Evolutionary conservation across 257 asterid species (phyloP).

Genomic region (Primulina eburnea): DNA sequence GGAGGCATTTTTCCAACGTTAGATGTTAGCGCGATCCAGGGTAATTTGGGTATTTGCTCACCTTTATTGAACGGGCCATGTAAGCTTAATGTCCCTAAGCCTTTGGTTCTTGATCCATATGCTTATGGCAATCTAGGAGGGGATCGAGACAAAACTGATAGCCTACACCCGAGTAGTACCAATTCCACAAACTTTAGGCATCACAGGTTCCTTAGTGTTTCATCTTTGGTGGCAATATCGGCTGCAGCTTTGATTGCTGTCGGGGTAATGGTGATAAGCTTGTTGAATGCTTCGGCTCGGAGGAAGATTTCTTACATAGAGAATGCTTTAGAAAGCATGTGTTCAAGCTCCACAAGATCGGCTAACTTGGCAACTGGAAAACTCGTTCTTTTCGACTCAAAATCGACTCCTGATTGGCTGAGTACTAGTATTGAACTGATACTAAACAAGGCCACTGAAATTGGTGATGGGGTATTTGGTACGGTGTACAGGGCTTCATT

Average conservation of each 20-base stretch:
- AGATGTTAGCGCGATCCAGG: constrained; percentile 70
- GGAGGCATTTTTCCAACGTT: constrained; percentile 68
- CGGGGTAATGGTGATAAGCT: constrained; percentile 64
- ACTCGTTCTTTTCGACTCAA: constrained; percentile 62
- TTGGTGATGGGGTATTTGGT: constrained; percentile 86
- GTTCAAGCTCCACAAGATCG: constrained; percentile 76
- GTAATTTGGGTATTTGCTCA: constrained; percentile 85
- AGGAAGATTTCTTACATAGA: constrained; percentile 57
- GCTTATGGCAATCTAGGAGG: constrained; percentile 55
- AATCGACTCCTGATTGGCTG: constrained; percentile 45
- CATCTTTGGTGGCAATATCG: constrained; percentile 78
- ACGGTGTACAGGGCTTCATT: constrained; percentile 65
- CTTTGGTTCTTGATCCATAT: constrained; percentile 81
- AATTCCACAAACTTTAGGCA: constrained; percentile 25
- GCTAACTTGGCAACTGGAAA: constrained; percentile 56
- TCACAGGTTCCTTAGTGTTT: constrained; percentile 69
- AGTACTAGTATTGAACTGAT: constrained; percentile 43
- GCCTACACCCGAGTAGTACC: constrained; percentile 18
- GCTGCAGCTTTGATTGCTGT: constrained; percentile 65
- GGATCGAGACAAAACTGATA: constrained; percentile 29
- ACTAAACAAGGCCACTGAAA: constrained; percentile 60
- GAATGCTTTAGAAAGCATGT: constrained; percentile 78
- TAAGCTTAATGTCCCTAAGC: constrained; percentile 74
- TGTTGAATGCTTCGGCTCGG: constrained; percentile 73
- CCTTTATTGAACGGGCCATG: constrained; percentile 83